Conservation (phyloP, 768 basidiomycete species). For the Hirschioporus abietinus region DNA sequence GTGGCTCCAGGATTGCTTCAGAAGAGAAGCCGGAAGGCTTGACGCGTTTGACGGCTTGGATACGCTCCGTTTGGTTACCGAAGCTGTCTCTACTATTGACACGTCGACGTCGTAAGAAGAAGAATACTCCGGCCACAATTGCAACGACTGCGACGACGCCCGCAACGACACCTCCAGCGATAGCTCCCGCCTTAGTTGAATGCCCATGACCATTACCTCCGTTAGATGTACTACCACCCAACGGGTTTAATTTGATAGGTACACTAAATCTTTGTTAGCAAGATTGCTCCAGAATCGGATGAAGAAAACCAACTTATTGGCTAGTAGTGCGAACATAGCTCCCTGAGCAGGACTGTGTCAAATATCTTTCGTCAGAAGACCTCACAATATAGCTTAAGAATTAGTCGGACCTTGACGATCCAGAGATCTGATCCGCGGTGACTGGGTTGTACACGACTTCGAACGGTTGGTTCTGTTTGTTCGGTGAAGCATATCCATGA, state of each 20-base stretch:
- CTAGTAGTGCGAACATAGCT: conserved; percentile 1
- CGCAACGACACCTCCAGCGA: neutral
- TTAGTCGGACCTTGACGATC: neutral
- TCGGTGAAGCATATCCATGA: neutral
- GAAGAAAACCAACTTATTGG: neutral
- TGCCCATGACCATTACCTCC: neutral
- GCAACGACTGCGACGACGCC: too few species aligned
- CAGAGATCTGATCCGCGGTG: neutral
- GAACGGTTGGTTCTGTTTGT: neutral
- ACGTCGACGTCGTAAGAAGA: neutral
- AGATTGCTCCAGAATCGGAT: neutral
- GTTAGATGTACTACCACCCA: neutral
- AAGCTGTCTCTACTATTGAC: neutral
- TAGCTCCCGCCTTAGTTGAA: neutral
- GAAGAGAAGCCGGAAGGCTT: neutral
- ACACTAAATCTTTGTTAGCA: neutral
- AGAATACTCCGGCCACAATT: neutral
- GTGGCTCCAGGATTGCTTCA: neutral
- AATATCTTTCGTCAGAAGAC: neutral
- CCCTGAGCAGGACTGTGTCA: neutral
- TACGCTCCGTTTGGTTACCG: neutral
- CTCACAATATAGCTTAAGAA: neutral
- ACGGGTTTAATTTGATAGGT: neutral
- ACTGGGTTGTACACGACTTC: neutral
- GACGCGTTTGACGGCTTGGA: neutral